Evolutionary conservation across 2,329 filamentous ascomycete species (phyloP).

Genomic region (Colletotrichum tropicicola): DNA sequence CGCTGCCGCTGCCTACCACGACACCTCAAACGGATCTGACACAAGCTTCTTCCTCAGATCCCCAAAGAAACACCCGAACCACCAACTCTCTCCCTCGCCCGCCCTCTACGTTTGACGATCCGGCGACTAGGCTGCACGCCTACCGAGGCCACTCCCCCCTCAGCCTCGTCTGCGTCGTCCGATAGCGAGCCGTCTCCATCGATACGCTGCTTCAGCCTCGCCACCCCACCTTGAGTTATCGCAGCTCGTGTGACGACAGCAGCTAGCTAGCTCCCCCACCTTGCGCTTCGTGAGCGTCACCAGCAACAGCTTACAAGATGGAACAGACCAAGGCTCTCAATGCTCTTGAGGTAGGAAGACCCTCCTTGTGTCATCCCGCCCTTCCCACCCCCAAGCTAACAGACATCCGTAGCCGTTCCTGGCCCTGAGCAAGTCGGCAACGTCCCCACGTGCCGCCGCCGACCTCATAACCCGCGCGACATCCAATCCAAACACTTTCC

Average conservation of each 20-base stretch:
- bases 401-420: conserved; percentile 81
- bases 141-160: neutral
- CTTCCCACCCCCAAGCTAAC: too few relatives aligned
- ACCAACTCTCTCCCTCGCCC: neutral
- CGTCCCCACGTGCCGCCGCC: conserved; percentile 82
- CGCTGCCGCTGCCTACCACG: too few relatives aligned
- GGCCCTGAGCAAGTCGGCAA: conserved; percentile 85
- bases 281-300: conserved; percentile 1
- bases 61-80: conserved; percentile 3
- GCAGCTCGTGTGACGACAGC: conserved; percentile 6
- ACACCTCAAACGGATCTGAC: conserved; percentile 40
- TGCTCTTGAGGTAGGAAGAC: conserved; percentile 64
- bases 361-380: neutral
- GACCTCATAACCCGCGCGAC: conserved; percentile 90
- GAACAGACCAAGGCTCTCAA: conserved; percentile 77
- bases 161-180: conserved; percentile 20
- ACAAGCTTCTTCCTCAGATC: conserved; percentile 31
- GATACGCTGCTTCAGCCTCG: conserved; percentile 25
- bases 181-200: neutral
- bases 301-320: conserved; percentile 57
- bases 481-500: conserved; percentile 86
- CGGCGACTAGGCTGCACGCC: neutral
- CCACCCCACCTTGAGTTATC: conserved; percentile 11
- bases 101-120: neutral
- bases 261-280: neutral